phyloP scores from a whole-genome alignment of 768 basidiomycete species.

The Royoungia palumana region DNA sequence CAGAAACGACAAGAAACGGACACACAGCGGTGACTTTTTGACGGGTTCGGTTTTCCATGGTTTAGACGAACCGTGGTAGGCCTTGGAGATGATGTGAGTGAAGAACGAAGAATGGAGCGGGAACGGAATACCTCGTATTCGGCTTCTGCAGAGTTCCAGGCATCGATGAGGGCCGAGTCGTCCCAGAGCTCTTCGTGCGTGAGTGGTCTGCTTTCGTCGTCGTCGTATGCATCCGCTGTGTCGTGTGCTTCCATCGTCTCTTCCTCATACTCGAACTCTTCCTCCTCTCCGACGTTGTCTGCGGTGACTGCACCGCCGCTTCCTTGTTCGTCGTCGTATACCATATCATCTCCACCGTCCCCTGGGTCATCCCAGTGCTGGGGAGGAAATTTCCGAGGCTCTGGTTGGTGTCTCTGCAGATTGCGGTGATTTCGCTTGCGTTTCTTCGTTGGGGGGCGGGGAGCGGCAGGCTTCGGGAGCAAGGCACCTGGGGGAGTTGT shows the following conservation, averaged over 20 bases:
- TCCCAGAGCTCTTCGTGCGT: constrained; percentile 82
- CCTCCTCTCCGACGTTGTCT: constrained; percentile 11
- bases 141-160: constrained; percentile 81
- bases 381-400: constrained; percentile 11
- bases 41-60: constrained; percentile 67
- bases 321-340: constrained; percentile 30
- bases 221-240: constrained; percentile 31
- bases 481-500: not conserved
- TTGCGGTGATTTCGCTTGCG: constrained; percentile 35
- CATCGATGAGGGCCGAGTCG: constrained; percentile 76
- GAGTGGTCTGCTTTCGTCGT: constrained; percentile 59
- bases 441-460: constrained; percentile 49
- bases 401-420: not conserved
- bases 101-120: not conserved
- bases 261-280: constrained; percentile 24
- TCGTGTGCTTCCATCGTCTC: constrained; percentile 14
- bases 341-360: constrained; percentile 20
- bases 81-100: constrained; percentile 32
- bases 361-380: constrained; percentile 48
- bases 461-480: not conserved
- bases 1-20: constrained; percentile 7
- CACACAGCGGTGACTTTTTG: constrained; percentile 72
- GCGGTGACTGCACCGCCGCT: not conserved
- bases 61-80: constrained; percentile 64
- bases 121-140: constrained; percentile 59